Percentiles rank a stretch among this genome's conserved stretches.
Conservation (phyloP, 148 eudicot species). For the Bassia scoparia region DNA sequence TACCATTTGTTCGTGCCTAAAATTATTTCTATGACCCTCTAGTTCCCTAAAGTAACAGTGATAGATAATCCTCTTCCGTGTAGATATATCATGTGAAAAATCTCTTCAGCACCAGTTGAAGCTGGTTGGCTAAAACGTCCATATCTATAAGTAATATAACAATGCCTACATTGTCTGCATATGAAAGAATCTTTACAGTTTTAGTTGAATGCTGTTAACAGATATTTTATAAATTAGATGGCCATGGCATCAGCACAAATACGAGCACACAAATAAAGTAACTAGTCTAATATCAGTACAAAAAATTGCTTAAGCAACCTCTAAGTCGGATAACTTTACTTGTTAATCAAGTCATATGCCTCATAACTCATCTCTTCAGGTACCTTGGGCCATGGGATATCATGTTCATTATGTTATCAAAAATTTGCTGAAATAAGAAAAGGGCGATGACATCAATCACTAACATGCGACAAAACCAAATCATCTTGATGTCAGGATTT, state of each 20-base stretch:
- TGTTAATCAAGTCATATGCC: conserved; percentile 77
- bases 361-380: conserved; percentile 87
- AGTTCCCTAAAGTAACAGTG: too few species aligned
- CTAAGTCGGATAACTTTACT: conserved; percentile 47
- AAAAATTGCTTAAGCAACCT: conserved; percentile 2
- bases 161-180: not conserved
- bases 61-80: too few species aligned
- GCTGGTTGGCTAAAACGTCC: too few species aligned
- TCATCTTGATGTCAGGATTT: conserved; percentile 5
- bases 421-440: conserved; percentile 69
- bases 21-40: too few species aligned
- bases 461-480: conserved; percentile 9
- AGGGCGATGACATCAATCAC: not conserved
- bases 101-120: too few species aligned
- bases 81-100: too few species aligned
- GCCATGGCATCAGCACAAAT: not conserved
- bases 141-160: too few species aligned
- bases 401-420: conserved; percentile 93
- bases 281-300: not conserved
- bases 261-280: not conserved
- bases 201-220: not conserved
- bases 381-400: conserved; percentile 91
- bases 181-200: too few species aligned
- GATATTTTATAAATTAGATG: not conserved
- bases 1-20: too few species aligned